Percentiles rank a stretch among this genome's conserved stretches.
phyloP scores from a whole-genome alignment of 352 stramenopile species.

The Salisapilia sapeloensis region DNA sequence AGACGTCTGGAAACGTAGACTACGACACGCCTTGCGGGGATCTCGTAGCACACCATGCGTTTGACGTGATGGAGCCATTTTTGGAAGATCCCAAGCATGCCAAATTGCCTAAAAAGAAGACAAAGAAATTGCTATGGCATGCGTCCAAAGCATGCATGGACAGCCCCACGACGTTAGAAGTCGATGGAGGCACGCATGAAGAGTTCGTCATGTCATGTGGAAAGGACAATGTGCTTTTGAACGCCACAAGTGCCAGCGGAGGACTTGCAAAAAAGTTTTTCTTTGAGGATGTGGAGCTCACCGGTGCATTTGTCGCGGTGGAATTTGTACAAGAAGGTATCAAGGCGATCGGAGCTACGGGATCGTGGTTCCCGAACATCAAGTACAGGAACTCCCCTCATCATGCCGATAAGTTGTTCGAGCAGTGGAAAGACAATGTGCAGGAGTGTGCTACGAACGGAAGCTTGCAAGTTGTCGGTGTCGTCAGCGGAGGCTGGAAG shows the following conservation, averaged over 20 bases:
- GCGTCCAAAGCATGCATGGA: constrained; percentile 7
- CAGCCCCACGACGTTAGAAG: constrained; percentile 7
- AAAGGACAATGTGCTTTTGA: constrained; percentile 5
- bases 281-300: constrained; percentile 8
- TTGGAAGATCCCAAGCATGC: constrained; percentile 7
- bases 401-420: constrained; percentile 5
- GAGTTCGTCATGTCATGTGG: constrained; percentile 9
- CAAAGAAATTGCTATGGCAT: constrained; percentile 8
- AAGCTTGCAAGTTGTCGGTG: constrained; percentile 5
- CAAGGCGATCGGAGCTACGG: constrained; percentile 5
- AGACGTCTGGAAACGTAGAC: constrained; percentile 5
- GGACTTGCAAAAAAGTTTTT: constrained; percentile 10
- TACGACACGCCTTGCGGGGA: constrained; percentile 4
- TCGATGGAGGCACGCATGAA: constrained; percentile 11
- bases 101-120: constrained; percentile 3
- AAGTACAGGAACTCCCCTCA: constrained; percentile 8
- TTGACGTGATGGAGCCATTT: constrained; percentile 7
- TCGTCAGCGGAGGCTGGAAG: constrained; percentile 11
- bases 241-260: constrained; percentile 4
- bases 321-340: constrained; percentile 6
- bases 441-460: constrained; percentile 8
- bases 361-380: constrained; percentile 3
- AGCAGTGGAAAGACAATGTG: constrained; percentile 1
- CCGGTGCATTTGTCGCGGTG: constrained; percentile 7
- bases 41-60: constrained; percentile 8